phyloP scores from a whole-genome alignment of 352 stramenopile species.

The Globisporangium carolinianum region DNA sequence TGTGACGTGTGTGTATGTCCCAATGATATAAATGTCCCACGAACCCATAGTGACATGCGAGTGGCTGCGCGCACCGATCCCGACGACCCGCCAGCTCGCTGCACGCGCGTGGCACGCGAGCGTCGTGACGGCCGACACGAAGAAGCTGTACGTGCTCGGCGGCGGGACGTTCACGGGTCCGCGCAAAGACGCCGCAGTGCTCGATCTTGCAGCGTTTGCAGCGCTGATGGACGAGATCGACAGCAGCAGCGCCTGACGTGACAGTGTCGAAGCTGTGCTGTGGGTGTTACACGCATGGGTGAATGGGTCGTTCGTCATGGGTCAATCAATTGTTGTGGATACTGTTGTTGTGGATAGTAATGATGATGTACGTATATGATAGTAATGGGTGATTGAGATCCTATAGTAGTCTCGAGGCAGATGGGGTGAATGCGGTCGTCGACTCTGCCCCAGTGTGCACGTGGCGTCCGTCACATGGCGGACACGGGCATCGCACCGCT shows the following conservation, averaged over 20 bases:
- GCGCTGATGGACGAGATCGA: conserved; percentile 2
- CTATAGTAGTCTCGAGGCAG: too few relatives aligned
- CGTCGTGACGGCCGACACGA: conserved; percentile 13
- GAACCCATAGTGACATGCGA: conserved; percentile 12
- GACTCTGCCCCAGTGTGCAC: too few relatives aligned
- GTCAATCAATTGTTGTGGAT: background rate
- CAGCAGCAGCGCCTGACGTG: background rate
- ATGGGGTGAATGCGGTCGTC: too few relatives aligned
- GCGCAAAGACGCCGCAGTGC: conserved; percentile 38
- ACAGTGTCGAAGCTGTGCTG: background rate
- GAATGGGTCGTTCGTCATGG: too few relatives aligned
- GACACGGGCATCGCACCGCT: conserved; percentile 1
- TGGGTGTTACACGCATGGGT: too few relatives aligned
- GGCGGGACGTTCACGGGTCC: conserved; percentile 57
- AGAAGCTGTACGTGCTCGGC: conserved; percentile 35
- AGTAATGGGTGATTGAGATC: too few relatives aligned
- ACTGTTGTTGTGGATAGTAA: background rate
- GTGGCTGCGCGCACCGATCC: conserved; percentile 44
- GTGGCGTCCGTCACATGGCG: conserved; percentile 5
- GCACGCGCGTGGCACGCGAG: conserved; percentile 68
- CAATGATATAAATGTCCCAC: too few relatives aligned
- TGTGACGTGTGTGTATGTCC: background rate
- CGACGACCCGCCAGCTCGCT: conserved; percentile 17
- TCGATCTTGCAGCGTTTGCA: conserved; percentile 36
- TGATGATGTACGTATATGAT: too few relatives aligned